These are phyloP conservation scores for Verticillium albo-atrum DNA, from an alignment of 2,329 filamentous ascomycete species.

Conservation along the genomic window DNA sequence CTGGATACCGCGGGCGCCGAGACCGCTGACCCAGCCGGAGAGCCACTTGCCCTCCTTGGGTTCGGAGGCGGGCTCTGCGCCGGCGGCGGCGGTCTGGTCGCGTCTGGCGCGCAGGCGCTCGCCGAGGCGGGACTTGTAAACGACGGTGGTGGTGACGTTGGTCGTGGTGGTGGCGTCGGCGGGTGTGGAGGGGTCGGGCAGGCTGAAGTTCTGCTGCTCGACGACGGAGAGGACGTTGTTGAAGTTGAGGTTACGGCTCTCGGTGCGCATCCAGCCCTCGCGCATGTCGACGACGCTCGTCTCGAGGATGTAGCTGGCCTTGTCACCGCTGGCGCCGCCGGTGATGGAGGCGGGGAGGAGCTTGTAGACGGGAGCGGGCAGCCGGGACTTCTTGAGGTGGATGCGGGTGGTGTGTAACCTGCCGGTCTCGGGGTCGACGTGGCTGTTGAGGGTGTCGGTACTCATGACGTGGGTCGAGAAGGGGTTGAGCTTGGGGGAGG, in stretches of 20 bases:
- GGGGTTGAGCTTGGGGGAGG: conserved; percentile 65
- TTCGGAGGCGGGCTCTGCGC: conserved; percentile 28
- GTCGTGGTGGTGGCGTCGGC: conserved; percentile 39
- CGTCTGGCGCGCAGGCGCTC: conserved; percentile 58
- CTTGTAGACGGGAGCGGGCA: conserved; percentile 71
- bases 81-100: conserved; percentile 32
- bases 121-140: conserved; percentile 67
- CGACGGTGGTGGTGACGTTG: conserved; percentile 68
- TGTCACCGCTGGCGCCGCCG: conserved; percentile 54
- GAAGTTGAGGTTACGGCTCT: conserved; percentile 78
- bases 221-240: conserved; percentile 75
- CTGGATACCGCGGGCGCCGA: conserved; percentile 69
- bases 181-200: conserved; percentile 28
- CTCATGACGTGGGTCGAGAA: conserved; percentile 79
- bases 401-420: conserved; percentile 74
- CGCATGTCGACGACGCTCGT: conserved; percentile 74
- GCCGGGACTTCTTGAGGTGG: conserved; percentile 75
- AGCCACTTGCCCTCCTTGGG: conserved; percentile 45
- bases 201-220: conserved; percentile 67
- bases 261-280: conserved; percentile 78
- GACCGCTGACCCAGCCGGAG: conserved; percentile 48
- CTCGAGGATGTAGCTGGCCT: conserved; percentile 77
- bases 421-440: conserved; percentile 68
- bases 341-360: conserved; percentile 67
- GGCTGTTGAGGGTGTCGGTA: conserved; percentile 74